Base-by-base conservation (phyloP, 2,329 filamentous ascomycete genomes). In the Scytalidium lignicola region DNA sequence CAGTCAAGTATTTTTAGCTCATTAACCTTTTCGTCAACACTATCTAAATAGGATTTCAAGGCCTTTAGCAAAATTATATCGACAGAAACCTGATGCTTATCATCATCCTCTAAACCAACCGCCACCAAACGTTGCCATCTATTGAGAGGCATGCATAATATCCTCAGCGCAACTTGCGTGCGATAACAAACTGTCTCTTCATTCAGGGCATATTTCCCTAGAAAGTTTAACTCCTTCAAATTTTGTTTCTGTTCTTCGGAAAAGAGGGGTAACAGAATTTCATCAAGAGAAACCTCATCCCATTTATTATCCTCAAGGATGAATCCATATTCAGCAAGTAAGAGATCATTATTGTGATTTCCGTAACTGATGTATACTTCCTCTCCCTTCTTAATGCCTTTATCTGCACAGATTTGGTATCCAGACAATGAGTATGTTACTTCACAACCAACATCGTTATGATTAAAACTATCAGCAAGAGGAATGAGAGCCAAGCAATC, bases 301-400 rank as follows among this genome's bases (percentile, higher is more conserved):
- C 56, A 63, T 18, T 46, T 45, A 44, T 66, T 65, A 3, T 48
- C 48, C 2, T 55, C 48, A 9, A 69, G 51, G 13, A 67, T 59
- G 41, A 69, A 69, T 1, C 67, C 67, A 52, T 69, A 91, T 65
- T 90, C 86, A 0, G 80, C 76, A 2, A 90, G 74, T 17, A 90
- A 67, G 56, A 87, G 86, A 61, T 90, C 86, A 54, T 88, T 88
- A 22, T 76, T 76, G 62, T 90, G 86, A 1, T 74, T 64, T 2
- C 87, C 87, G 58, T 91, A 91, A 22, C 77, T 81, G 21, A 87
- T 80, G 51, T 76, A 79, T 1, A 91, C 69, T 67, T 90, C 86
- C 18, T 86, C 79, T 8, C 81, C 82, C 2, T 64, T 58, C 1
- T 62, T 63, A 58, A 85, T 83, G 0, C 69, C 61, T 2, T 69